A percentile compares a stretch with the other conserved stretches of the same genome.
Evolutionary conservation across 1,284 basidiomycete genomes (phyloP).

Genomic region (Fomitopsis palustris): DNA sequence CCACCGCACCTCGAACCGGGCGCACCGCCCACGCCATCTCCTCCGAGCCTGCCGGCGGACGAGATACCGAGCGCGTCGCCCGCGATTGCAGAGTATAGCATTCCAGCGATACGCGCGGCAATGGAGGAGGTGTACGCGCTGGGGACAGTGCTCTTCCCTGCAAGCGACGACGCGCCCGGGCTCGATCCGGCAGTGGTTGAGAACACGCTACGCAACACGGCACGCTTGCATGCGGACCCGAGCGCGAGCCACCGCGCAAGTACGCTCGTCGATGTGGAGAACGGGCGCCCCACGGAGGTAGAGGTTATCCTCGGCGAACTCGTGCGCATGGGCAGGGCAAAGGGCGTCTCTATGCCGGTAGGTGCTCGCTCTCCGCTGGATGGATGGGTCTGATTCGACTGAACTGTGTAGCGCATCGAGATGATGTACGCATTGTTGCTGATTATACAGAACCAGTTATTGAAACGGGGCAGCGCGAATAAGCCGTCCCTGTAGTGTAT

Average conservation of each 20-base stretch:
- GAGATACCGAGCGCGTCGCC: constrained; percentile 36
- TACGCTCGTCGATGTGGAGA: constrained; percentile 58
- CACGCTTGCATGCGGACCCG: constrained; percentile 35
- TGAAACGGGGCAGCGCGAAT: constrained; percentile 18
- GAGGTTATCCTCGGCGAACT: constrained; percentile 64
- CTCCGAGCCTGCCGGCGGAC: constrained; percentile 19
- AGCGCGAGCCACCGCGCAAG: constrained; percentile 49
- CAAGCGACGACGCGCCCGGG: constrained; percentile 34
- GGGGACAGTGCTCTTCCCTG: constrained; percentile 48
- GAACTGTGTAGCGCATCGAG: constrained; percentile 41
- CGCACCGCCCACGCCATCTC: constrained; percentile 20
- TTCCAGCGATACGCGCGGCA: constrained; percentile 43
- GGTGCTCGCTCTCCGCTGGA: constrained; percentile 20
- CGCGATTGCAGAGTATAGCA: constrained; percentile 39
- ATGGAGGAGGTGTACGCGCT: constrained; percentile 46
- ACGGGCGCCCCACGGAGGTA: constrained; percentile 57
- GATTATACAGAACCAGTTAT: constrained; percentile 50
- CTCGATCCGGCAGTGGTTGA: constrained; percentile 42
- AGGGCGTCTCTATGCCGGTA: constrained; percentile 49
- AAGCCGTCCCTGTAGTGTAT: not conserved
- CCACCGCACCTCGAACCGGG: constrained; percentile 29
- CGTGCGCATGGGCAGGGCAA: constrained; percentile 47
- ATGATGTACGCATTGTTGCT: constrained; percentile 46
- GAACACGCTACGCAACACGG: constrained; percentile 37
- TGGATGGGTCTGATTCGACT: not conserved